Percentiles rank a stretch among this genome's conserved stretches.
Evolutionary conservation across 2,329 filamentous ascomycete species (phyloP).

Genomic region (Monosporascus sp.): DNA sequence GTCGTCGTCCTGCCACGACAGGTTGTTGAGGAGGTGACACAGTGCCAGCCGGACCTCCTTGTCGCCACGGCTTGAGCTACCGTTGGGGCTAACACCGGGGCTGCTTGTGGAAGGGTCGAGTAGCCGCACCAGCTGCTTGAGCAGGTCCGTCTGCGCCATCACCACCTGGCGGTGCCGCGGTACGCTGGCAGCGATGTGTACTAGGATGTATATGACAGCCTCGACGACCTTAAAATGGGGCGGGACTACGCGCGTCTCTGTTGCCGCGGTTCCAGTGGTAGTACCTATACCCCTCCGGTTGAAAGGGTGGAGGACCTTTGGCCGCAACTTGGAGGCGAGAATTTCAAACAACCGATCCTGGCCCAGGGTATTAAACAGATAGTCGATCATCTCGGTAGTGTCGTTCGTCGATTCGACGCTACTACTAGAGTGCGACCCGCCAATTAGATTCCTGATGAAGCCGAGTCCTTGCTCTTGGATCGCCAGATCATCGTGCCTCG

Average conservation of each 20-base stretch:
- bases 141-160: constrained; percentile 68
- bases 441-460: constrained; percentile 84
- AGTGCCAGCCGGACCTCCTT: constrained; percentile 70
- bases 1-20: constrained; percentile 75
- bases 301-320: constrained; percentile 51
- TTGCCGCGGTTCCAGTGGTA: constrained; percentile 6
- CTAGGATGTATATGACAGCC: constrained; percentile 74
- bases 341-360: constrained; percentile 76
- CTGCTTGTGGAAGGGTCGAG: constrained; percentile 38
- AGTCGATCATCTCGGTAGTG: constrained; percentile 73
- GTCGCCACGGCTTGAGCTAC: constrained; percentile 32
- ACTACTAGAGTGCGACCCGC: constrained; percentile 46
- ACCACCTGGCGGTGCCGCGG: constrained; percentile 73
- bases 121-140: constrained; percentile 67
- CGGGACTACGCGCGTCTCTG: constrained; percentile 46
- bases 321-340: constrained; percentile 69
- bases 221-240: constrained; percentile 66
- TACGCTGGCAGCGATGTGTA: constrained; percentile 80
- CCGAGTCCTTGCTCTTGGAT: constrained; percentile 90
- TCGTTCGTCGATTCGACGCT: constrained; percentile 43
- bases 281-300: constrained; percentile 30
- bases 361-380: constrained; percentile 70
- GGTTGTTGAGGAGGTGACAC: constrained; percentile 79
- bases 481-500: constrained; percentile 70
- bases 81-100: neutral